Base-by-base conservation (phyloP, 2,329 filamentous ascomycete genomes). In the Botryotinia convoluta region DNA sequence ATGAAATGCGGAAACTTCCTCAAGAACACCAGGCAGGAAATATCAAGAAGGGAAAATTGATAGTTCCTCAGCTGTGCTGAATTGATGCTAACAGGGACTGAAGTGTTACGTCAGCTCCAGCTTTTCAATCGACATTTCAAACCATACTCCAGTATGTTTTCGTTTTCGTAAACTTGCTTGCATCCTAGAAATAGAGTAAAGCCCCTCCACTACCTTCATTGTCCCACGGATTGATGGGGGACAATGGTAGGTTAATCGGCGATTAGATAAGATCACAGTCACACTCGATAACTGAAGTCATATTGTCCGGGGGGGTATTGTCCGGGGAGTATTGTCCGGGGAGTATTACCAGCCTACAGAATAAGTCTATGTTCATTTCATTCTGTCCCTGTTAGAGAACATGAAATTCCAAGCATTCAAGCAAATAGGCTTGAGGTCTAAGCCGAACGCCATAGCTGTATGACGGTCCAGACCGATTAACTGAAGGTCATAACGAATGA, bases 221-320 rank as follows among this genome's bases (percentile, higher is more conserved):
- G 45, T 67, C 45, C 12, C 20, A 54, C 45, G 22, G 44, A 37
- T 10, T 18, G 32, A 54, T 68, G 35, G 64, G n/a, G n/a, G n/a
- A 29, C 12, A 5, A 22, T 39, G 22, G 35, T 22, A 68, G 26
- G n/a, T 39, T 39, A 39, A 39, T 54, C 64, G 64, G 64, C 64
- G 45, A 68, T 68, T 39, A 68, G 64, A 54, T 68, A 54, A 68
- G 64, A 68, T 68, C 26, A 54, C 4, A 54, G 64, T 54, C 3
- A n/a, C 14, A 51, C 61, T 64, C 18, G 61, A 64, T 9, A 32
- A 14, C 4, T 67, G 45, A 54, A 54, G 3, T 37, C 26, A 39
- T 54, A 26, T 26, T n/a, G 12, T 20, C 64, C 9, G n/a, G 8
- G 26, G 20, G 20, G 22, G 44, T 48, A 22, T 35, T 37, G 12